Evolutionary conservation across 1,284 basidiomycete species (phyloP).

Genomic region (Pisolithus thermaeus): DNA sequence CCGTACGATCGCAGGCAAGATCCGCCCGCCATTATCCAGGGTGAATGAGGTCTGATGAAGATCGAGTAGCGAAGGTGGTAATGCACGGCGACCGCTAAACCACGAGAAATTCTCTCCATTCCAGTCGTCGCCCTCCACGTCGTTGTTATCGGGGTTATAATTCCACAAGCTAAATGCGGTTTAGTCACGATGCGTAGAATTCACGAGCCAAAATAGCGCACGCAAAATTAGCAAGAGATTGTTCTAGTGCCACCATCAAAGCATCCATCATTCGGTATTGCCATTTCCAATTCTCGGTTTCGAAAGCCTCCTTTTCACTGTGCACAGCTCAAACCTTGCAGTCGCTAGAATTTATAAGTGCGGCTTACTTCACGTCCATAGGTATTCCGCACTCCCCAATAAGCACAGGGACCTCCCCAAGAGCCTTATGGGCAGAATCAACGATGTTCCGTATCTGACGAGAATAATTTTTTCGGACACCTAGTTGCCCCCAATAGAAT

Average conservation of each 20-base stretch:
- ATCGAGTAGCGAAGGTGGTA: conserved; percentile 45
- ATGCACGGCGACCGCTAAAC: conserved; percentile 65
- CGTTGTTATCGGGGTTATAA: conserved; percentile 87
- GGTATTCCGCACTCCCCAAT: conserved; percentile 91
- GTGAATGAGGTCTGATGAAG: conserved; percentile 52
- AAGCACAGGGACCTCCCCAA: conserved; percentile 77
- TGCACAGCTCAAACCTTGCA: not conserved
- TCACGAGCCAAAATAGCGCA: conserved; percentile 35
- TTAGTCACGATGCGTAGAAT: not conserved
- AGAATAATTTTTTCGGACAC: conserved; percentile 75
- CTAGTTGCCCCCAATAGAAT: conserved; percentile 83
- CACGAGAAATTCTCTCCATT: conserved; percentile 96
- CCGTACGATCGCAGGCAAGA: conserved; percentile 72
- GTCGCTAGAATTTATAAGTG: not conserved
- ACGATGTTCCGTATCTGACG: conserved; percentile 81
- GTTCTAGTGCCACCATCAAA: conserved; percentile 73
- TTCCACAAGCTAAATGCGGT: conserved; percentile 72
- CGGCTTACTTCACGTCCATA: conserved; percentile 86
- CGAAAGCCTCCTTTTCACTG: conserved; percentile 69
- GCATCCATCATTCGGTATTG: conserved; percentile 88
- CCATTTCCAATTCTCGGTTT: conserved; percentile 72
- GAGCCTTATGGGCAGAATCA: conserved; percentile 53
- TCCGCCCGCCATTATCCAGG: conserved; percentile 77
- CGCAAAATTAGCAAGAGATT: conserved; percentile 75
- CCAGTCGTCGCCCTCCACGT: conserved; percentile 83